phyloP scores from a whole-genome alignment of 169 alveolate species.

The Plasmodium sp. region DNA sequence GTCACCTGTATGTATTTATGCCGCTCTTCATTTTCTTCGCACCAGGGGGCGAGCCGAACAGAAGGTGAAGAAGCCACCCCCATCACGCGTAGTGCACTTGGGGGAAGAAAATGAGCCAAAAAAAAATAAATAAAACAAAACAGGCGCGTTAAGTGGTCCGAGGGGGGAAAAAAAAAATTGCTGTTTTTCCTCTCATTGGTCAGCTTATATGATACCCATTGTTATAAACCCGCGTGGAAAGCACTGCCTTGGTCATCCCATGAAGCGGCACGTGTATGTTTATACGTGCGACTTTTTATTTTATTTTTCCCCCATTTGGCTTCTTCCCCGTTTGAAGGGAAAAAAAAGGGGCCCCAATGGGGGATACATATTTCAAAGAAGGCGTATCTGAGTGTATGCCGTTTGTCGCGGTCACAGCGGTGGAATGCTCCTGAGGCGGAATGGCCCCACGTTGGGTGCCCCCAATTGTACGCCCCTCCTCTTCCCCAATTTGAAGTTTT shows the following conservation, averaged over 20 bases:
- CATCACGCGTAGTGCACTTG: neutral
- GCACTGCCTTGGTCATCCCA: neutral
- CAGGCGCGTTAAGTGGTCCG: neutral
- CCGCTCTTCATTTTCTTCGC: neutral
- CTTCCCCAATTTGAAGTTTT: neutral
- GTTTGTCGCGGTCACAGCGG: neutral
- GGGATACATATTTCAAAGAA: neutral
- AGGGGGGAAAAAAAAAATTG: neutral
- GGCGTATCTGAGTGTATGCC: neutral
- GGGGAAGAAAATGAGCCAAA: neutral
- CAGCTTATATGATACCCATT: neutral
- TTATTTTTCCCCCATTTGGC: neutral
- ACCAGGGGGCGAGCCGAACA: neutral
- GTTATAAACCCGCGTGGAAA: neutral
- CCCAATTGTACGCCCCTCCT: neutral
- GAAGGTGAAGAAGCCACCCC: neutral
- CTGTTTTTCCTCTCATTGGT: neutral
- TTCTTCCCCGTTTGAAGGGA: neutral
- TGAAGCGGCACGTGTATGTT: neutral
- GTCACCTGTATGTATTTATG: neutral
- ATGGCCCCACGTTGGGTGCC: neutral
- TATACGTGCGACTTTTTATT: neutral
- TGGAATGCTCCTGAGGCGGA: neutral
- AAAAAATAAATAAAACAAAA: no score
- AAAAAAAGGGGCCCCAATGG: no score